Evolutionary conservation across 345 rosid species (phyloP).

Genomic region (Trapa bicornis): DNA sequence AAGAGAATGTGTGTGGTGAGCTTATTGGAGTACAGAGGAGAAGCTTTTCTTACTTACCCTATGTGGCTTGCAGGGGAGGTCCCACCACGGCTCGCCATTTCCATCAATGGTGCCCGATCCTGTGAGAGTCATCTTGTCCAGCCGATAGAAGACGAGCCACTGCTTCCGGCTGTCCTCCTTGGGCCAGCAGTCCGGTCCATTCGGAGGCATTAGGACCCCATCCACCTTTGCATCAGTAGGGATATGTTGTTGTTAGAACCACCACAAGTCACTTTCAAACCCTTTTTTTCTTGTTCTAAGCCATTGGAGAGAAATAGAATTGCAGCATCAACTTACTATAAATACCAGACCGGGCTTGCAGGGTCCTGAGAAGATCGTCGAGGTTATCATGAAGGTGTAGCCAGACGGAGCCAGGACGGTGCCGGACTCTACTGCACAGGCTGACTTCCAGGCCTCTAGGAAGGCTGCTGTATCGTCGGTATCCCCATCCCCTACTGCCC

Average conservation of each 20-base stretch:
- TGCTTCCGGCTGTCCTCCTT: conserved; percentile 54
- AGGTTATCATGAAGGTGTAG: conserved; percentile 55
- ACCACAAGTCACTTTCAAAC: neutral
- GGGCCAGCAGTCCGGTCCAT: conserved; percentile 89
- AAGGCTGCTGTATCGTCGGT: conserved; percentile 79
- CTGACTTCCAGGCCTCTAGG: conserved; percentile 75
- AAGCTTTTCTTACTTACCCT: conserved; percentile 31
- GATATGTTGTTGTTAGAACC: neutral
- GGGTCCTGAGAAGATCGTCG: conserved; percentile 87
- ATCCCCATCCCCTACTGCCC: conserved; percentile 78
- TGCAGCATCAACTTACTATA: conserved; percentile 28
- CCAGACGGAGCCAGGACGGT: conserved; percentile 55
- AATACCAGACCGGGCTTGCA: conserved; percentile 76
- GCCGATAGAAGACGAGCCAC: conserved; percentile 86
- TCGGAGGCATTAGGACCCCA: conserved; percentile 76
- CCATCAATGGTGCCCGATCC: conserved; percentile 90
- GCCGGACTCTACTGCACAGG: conserved; percentile 64
- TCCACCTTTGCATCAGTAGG: conserved; percentile 37
- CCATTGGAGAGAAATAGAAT: neutral
- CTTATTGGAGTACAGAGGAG: neutral
- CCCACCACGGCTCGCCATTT: conserved; percentile 97
- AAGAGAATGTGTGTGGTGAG: neutral
- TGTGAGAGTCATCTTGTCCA: conserved; percentile 45
- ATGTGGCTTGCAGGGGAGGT: conserved; percentile 96
- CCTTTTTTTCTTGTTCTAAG: neutral